Base-by-base conservation (phyloP, 192 early-diverging fungal genomes). In the Geranomyces variabilis region DNA sequence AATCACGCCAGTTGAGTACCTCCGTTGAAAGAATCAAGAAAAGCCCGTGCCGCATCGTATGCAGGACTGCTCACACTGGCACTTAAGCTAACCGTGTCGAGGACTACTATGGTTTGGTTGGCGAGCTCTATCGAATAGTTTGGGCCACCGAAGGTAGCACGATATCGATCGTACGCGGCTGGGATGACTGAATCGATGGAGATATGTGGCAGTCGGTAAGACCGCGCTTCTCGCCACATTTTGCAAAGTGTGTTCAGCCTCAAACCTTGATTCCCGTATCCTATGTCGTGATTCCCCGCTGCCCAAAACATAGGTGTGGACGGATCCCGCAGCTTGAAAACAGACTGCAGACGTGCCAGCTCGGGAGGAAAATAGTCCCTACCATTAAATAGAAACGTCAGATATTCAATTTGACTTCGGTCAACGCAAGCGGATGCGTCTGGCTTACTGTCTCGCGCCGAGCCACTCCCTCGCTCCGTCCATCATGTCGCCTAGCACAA, bases 281-380 rank as follows among this genome's bases (percentile, higher is more conserved):
- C 96, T 51, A 96, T 88, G 75, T 98, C 96, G 75, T 98, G 96
- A 78, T 96, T 98, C 4, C 96, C 96, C 1, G 90, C 90, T 77
- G 92, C 88, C 70, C 90, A 82, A 15, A 84, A 81, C 1, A 88
- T 75, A 0, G 61, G 31, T 0, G 80, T 82, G 22, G 74, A 69
- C 31, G 75, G 17, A 67, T 74, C 28, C 10, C 80, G 74, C 15
- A 78, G 14, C 21, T 66, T 68, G 73, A 89, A 90, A 17, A 92
- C 77, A 22, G 81, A 62, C 14, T 77, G 31, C 58, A 88, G 87
- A 3, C 90, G 80, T 13, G 41, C 12, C 22, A 86, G 74, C 72
- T 95, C 90, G 15, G 57, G 43, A 1, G 76, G 63, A 80, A 87
- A 93, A 48, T 73, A 83, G 34, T 17, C 8, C 58, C 47, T 33